These are phyloP conservation scores for Debaryomycetaceae sp. DNA, from an alignment of 1,139 yeast species.

Conservation along the genomic window DNA sequence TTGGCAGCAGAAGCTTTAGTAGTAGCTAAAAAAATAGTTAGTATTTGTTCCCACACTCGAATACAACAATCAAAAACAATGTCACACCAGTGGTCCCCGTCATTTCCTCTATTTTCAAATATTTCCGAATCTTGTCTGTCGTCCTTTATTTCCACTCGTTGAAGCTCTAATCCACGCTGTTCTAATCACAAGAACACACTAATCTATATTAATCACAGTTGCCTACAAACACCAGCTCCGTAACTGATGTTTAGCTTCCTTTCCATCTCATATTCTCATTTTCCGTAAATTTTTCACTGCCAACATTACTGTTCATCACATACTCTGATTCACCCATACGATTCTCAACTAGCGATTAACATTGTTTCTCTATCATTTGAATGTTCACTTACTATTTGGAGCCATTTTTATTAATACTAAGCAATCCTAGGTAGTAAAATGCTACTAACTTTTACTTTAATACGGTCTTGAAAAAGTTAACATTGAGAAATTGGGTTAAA, in stretches of 20 bases:
- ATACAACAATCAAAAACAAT: neutral
- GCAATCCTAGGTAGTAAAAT: slow-evolving; percentile 9
- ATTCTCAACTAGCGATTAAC: neutral
- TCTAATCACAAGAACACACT: no score
- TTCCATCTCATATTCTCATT: neutral
- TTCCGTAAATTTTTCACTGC: neutral
- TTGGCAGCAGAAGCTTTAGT: slow-evolving; percentile 95
- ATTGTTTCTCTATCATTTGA: neutral
- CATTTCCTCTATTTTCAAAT: neutral
- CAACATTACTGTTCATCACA: neutral
- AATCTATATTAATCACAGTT: no score
- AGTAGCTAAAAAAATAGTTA: slow-evolving; percentile 22
- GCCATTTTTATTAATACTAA: slow-evolving; percentile 23
- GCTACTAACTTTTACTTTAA: slow-evolving; percentile 7
- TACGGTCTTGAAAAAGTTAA: slow-evolving; percentile 4
- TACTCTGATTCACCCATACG: neutral
- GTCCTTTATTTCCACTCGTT: no score
- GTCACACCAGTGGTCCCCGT: neutral
- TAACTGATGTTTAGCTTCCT: neutral
- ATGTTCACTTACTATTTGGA: slow-evolving; percentile 21
- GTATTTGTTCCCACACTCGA: slow-evolving; percentile 1
- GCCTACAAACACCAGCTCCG: no score
- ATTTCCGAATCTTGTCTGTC: no score
- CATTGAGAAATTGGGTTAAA: slow-evolving; percentile 6
- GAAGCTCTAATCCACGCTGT: no score